Evolutionary conservation across 2,329 filamentous ascomycete species (phyloP).

Genomic region (Aspergillus spinulosporus): DNA sequence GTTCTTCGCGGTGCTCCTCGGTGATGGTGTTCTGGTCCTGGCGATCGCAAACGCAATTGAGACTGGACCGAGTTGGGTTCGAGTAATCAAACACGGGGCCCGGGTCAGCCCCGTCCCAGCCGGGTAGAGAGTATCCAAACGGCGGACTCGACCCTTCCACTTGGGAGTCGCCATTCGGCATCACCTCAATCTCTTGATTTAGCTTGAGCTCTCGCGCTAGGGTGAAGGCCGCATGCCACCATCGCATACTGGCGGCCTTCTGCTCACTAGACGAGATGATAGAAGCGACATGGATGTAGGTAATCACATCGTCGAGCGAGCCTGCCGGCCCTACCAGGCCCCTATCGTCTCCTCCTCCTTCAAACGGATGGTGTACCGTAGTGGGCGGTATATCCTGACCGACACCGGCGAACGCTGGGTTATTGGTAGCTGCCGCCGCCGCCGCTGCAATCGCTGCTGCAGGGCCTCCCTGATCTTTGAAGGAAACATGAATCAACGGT

Average conservation of each 20-base stretch:
- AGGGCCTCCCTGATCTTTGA: conserved; percentile 50
- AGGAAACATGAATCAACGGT: conserved; percentile 76
- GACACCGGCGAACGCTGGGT: conserved; percentile 57
- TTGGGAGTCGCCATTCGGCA: conserved; percentile 33
- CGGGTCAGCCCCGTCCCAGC: conserved; percentile 53
- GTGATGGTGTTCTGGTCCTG: conserved; percentile 46
- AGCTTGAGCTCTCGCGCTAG: conserved; percentile 84
- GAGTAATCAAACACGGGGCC: conserved; percentile 47
- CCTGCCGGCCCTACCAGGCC: conserved; percentile 58
- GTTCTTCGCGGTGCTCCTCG: conserved; percentile 86
- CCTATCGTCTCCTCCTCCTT: conserved; percentile 58
- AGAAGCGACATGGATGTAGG: conserved; percentile 88
- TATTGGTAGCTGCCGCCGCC: conserved; percentile 22
- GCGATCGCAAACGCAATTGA: conserved; percentile 40
- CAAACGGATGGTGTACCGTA: conserved; percentile 54
- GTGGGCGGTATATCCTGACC: conserved; percentile 76
- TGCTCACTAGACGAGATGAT: conserved; percentile 93
- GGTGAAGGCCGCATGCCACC: conserved; percentile 96
- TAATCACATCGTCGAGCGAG: conserved; percentile 82
- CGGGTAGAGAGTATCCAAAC: conserved; percentile 34
- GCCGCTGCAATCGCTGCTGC: conserved; percentile 29
- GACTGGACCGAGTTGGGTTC: conserved; percentile 32
- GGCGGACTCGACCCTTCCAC: conserved; percentile 35
- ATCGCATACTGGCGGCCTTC: conserved; percentile 87
- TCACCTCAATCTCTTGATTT: conserved; percentile 68